Evolutionary conservation across 169 alveolate genomes (phyloP).

Genomic region (Eimeria tenella): DNA sequence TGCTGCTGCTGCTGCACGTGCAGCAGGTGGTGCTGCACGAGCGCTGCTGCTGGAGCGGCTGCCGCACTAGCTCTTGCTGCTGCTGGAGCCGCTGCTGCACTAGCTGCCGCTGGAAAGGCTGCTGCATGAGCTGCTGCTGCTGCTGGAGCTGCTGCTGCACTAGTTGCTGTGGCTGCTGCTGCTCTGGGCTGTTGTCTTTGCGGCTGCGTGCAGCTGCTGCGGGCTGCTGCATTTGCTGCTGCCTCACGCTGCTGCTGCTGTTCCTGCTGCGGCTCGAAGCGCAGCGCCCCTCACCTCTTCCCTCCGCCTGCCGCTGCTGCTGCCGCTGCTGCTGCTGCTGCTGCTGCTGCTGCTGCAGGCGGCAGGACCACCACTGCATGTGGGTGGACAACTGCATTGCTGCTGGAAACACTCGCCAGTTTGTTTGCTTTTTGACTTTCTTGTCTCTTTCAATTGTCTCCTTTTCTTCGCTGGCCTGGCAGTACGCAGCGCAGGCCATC

Average conservation of each 20-base stretch:
- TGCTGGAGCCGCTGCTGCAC: too few species aligned
- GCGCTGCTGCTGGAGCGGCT: too few species aligned
- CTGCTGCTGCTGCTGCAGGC: slow-evolving; percentile 61
- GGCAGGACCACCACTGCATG: slow-evolving; percentile 97
- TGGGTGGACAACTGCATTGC: slow-evolving; percentile 98
- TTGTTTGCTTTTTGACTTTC: slow-evolving; percentile 83
- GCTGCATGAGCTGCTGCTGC: slow-evolving; percentile 31
- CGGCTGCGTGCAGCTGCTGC: slow-evolving; percentile 19
- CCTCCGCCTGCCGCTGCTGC: neutral
- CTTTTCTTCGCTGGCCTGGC: slow-evolving; percentile 82
- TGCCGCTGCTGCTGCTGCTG: slow-evolving; percentile 13
- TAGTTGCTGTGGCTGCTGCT: neutral
- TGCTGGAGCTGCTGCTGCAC: neutral
- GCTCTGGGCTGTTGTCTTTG: neutral
- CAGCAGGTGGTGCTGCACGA: too few species aligned
- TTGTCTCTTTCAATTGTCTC: slow-evolving; percentile 83
- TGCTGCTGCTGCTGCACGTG: too few species aligned
- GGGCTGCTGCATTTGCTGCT: neutral
- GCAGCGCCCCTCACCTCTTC: neutral
- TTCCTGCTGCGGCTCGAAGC: neutral
- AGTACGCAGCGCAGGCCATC: slow-evolving; percentile 77
- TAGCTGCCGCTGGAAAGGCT: too few species aligned
- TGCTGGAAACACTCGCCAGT: slow-evolving; percentile 85
- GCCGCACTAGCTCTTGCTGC: too few species aligned
- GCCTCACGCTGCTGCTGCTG: slow-evolving; percentile 16